Evolutionary conservation across 2,329 filamentous ascomycete species (phyloP), one percentile per base, ranked within the genome.

Genomic region (Talaromyces albobiverticillius): DNA sequence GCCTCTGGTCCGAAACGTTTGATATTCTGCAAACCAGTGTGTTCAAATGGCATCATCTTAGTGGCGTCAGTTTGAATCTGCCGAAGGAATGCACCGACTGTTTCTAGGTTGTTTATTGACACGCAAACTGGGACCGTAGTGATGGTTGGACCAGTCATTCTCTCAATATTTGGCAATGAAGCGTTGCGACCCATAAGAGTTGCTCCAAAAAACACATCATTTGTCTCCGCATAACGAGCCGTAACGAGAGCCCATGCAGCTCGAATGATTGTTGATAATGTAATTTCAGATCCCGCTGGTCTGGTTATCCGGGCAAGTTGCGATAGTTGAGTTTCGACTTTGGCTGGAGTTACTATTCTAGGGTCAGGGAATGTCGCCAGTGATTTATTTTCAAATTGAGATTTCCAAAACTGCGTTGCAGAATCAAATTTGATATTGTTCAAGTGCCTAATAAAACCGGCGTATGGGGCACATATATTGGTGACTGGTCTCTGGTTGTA

Each of bases 41-140:
- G 82, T 67, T 87, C 81, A 60, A 83, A 78, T 0, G 81, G 78
- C 2, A 84, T 83, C 50, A 80, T 75, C 6, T 72, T 67, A 0
- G 81, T 70, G 0, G 76, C 78, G 51, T 78, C 74, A 22, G 78
- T 68, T 36, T 85, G 82, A 6, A 85, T 73, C 3, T 70, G 64
- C 42, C 78, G 73, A 4, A 85, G 68, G 57, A 78, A 84, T 41
- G 80, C 74, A 0, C 67, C 63, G 2, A 68, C 65, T 29, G 67
- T 67, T 46, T 71, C 63, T 51, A 59, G 20, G 10, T 64, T 58
- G 51, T 70, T 53, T 3, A 71, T 55, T 23, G 57, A 60, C 6
- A 72, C 47, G 4, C 71, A 61, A 11, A 71, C 62, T 2, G 72
- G 47, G 8, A 72, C 66, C 4, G 71, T 73, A 4, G 70, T 64